Evolutionary conservation across 1,284 basidiomycete genomes (phyloP).

Genomic region (Ustilago tritici): DNA sequence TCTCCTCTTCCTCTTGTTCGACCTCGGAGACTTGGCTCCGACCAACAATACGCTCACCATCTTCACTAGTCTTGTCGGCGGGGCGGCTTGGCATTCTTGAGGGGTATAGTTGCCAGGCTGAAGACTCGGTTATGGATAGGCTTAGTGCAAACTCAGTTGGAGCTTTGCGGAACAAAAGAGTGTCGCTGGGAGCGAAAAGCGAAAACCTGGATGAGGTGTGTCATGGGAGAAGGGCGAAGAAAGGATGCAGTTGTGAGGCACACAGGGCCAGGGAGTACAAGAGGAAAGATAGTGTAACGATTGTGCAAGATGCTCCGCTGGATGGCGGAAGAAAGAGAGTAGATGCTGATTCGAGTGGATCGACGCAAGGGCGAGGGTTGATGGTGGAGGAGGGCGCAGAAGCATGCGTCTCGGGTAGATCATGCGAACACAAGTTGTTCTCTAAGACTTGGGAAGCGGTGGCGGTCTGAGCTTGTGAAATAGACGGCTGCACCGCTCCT

Average conservation of each 20-base stretch:
- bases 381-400: neutral
- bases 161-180: neutral
- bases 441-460: neutral
- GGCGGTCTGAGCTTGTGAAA: neutral
- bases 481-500: neutral
- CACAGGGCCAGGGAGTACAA: neutral
- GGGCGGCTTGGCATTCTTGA: neutral
- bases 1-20: neutral
- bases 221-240: neutral
- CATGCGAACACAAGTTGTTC: neutral
- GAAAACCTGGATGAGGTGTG: neutral
- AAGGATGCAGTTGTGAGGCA: neutral
- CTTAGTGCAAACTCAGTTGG: neutral
- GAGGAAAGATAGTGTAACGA: neutral
- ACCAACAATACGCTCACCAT: neutral
- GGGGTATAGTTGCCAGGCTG: neutral
- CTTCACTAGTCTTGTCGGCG: neutral
- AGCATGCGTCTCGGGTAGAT: conserved; percentile 3
- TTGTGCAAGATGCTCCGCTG: neutral
- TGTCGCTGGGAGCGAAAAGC: neutral
- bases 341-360: neutral
- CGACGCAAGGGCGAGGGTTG: neutral
- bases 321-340: neutral
- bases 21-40: neutral
- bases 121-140: neutral